A percentile compares a stretch with the other conserved stretches of the same genome.
These are phyloP conservation scores for Suhomyces faveliae DNA, from an alignment of 805 yeast species.

Conservation along the genomic window DNA sequence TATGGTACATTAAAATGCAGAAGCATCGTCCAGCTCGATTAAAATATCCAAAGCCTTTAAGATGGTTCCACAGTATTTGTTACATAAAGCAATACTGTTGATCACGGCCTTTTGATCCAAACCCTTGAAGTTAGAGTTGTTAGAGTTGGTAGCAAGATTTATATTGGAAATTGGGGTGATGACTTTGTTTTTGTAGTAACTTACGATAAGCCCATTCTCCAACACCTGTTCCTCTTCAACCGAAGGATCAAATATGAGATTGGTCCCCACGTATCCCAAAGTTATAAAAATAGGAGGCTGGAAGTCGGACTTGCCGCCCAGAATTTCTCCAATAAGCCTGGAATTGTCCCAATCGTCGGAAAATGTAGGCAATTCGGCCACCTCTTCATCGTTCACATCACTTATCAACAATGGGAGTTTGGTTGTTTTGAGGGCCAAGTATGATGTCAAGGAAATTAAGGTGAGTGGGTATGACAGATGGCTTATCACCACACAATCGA, in stretches of 20 bases:
- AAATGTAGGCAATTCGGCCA: slow-evolving; percentile 88
- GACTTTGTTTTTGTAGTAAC: slow-evolving; percentile 67
- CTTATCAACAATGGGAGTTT: slow-evolving; percentile 71
- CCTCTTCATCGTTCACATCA: slow-evolving; percentile 60
- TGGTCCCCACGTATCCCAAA: slow-evolving; percentile 68
- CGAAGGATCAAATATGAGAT: slow-evolving; percentile 79
- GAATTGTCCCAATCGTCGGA: slow-evolving; percentile 82
- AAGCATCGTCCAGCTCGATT: slow-evolving; percentile 38
- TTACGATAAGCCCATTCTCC: slow-evolving; percentile 75
- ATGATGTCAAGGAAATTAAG: slow-evolving; percentile 73
- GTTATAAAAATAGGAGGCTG: slow-evolving; percentile 78
- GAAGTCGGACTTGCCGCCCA: slow-evolving; percentile 25
- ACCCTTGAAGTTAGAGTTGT: slow-evolving; percentile 52
- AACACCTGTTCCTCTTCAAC: slow-evolving; percentile 84
- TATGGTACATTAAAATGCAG: slow-evolving; percentile 1
- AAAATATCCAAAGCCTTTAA: slow-evolving; percentile 53
- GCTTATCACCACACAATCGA: slow-evolving; percentile 79
- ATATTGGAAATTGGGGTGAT: slow-evolving; percentile 72
- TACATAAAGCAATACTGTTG: slow-evolving; percentile 57
- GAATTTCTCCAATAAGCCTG: slow-evolving; percentile 38
- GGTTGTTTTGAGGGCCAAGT: slow-evolving; percentile 78
- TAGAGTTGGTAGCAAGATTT: slow-evolving; percentile 54
- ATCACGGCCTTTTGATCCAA: slow-evolving; percentile 47
- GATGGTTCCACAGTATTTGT: slow-evolving; percentile 62
- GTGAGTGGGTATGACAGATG: slow-evolving; percentile 80